Evolutionary conservation across 2,329 filamentous ascomycete genomes (phyloP).

Genomic region (Drechslerella coelobrocha): DNA sequence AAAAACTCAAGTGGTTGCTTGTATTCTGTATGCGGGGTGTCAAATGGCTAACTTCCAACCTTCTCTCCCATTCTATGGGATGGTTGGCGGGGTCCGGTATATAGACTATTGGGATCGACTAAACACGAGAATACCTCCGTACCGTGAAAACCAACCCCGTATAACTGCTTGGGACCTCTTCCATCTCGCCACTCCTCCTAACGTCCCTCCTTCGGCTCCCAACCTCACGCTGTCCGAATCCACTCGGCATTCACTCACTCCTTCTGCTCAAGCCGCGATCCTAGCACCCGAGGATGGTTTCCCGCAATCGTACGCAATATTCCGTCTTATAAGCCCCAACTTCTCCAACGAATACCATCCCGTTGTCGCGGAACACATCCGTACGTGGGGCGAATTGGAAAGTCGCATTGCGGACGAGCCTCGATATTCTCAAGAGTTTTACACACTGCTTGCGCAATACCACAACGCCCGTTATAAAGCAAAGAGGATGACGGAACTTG

Average conservation of each 20-base stretch:
- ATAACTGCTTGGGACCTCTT: slow-evolving; percentile 48
- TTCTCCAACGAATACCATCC: slow-evolving; percentile 47
- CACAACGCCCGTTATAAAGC: slow-evolving; percentile 46
- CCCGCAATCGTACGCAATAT: slow-evolving; percentile 37
- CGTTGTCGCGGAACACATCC: slow-evolving; percentile 37
- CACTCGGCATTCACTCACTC: slow-evolving; percentile 28
- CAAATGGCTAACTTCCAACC: slow-evolving; percentile 9
- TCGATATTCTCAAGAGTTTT: slow-evolving; percentile 34
- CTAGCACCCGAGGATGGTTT: slow-evolving; percentile 40
- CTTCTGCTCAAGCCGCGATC: slow-evolving; percentile 30
- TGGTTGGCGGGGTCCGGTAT: slow-evolving; percentile 3
- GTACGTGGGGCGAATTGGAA: slow-evolving; percentile 38
- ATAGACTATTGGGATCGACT: slow-evolving; percentile 48
- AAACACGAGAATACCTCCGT: slow-evolving; percentile 36
- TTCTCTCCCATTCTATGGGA: neutral
- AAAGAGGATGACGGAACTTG: slow-evolving; percentile 46
- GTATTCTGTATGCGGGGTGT: neutral
- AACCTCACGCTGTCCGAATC: slow-evolving; percentile 24
- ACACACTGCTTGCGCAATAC: slow-evolving; percentile 43
- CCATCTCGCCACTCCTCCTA: slow-evolving; percentile 26
- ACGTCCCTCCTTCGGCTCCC: slow-evolving; percentile 7
- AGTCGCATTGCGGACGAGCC: slow-evolving; percentile 36
- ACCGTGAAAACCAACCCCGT: slow-evolving; percentile 42
- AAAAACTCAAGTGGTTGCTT: neutral
- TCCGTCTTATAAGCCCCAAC: slow-evolving; percentile 38